Base-by-base conservation (phyloP, 1,284 basidiomycete species). In the Wolfiporia cocos region DNA sequence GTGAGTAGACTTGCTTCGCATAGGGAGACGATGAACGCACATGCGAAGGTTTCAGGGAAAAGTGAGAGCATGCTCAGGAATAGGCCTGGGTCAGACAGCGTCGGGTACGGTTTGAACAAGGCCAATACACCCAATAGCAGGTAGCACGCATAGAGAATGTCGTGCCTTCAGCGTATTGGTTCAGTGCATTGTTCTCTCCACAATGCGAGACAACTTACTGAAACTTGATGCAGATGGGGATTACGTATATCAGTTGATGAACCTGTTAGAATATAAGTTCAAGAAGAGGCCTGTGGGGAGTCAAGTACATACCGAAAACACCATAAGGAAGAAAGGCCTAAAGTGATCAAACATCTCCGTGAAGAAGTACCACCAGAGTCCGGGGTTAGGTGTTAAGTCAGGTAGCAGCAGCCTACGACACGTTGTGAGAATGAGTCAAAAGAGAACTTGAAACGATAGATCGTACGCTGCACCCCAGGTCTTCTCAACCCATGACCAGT, bases 281-380 rank as follows among this genome's bases (percentile, higher is more conserved):
- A 23, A 17, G 19, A 32, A 5, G 20, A 18, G 26, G n/a, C 14
- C 9, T 5, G 3, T 21, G 22, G 9, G 14, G 26, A 7, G 9
- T 14, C 26, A 28, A 14, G 14, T 28, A 63, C 81, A 34, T 54
- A 91, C 90, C 32, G 90, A 92, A 64, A 98, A 98, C n/a, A 90
- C 89, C 70, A 94, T 86, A 15, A 96, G 69, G 72, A 97, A 99
- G 67, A 98, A 98, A 2, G 84, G 77, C 23, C 94, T 74, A 69
- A 98, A 99, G 63, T 99, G 90, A 58, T 97, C 93, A 55, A 99
- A 99, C 86, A 98, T 98, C 62, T 99, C 94, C 11, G 93, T 97
- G 67, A 98, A 97, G 67, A 98, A 98, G 66, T 99, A 99, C 96
- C 96, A 99, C 85, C 91, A 93, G 29, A 98, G 68, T 3, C 95